A percentile compares a stretch with the other conserved stretches of the same genome.
phyloP scores from a whole-genome alignment of 2,329 filamentous ascomycete genomes.

The Colletotrichum truncatum region DNA sequence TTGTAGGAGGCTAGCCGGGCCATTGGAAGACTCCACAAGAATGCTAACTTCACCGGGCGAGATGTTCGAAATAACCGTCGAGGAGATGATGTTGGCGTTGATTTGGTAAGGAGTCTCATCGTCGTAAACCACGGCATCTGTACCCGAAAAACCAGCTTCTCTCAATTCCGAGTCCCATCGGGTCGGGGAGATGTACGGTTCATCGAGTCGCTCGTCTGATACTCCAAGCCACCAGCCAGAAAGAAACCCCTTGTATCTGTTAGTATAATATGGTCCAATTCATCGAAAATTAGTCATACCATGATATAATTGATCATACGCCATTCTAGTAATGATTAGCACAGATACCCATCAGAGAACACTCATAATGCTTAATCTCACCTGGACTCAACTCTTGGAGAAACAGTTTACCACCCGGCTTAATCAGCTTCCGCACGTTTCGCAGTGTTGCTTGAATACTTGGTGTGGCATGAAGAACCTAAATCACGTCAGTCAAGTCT shows the following conservation, averaged over 20 bases:
- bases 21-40: not conserved
- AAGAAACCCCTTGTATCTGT: slow-evolving; percentile 32
- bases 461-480: slow-evolving; percentile 39
- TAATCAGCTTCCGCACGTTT: slow-evolving; percentile 34
- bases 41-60: not conserved
- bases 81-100: not conserved
- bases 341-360: too few relatives aligned
- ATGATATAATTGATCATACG: not conserved
- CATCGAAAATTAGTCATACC: too few relatives aligned
- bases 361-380: not conserved
- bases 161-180: slow-evolving; percentile 39
- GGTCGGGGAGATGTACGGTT: slow-evolving; percentile 36
- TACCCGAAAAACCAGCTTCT: slow-evolving; percentile 36
- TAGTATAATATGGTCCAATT: too few relatives aligned
- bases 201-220: slow-evolving; percentile 35
- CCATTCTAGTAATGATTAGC: not conserved
- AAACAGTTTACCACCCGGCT: slow-evolving; percentile 38
- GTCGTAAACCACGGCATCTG: not conserved
- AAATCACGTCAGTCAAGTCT: slow-evolving; percentile 37
- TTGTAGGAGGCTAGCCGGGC: not conserved
- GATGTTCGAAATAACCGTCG: not conserved
- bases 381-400: slow-evolving; percentile 19
- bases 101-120: not conserved
- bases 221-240: slow-evolving; percentile 46
- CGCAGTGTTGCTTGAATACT: slow-evolving; percentile 32